Conservation (phyloP, 441 rosid genomes). For the Gossypium davidsonii region DNA sequence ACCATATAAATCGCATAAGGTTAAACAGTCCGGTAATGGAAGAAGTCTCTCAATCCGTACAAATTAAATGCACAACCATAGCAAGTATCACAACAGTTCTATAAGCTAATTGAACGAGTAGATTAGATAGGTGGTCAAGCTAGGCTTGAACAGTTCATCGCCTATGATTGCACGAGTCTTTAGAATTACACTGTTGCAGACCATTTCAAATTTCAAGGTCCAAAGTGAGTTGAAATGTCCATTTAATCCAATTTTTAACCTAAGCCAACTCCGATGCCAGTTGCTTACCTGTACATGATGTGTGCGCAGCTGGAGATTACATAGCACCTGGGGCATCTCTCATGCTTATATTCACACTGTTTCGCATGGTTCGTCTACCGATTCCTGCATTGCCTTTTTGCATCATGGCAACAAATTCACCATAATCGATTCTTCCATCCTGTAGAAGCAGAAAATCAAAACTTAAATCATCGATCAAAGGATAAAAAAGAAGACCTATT, state of each 20-base stretch:
- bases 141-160: not conserved
- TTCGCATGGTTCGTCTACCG: slow-evolving; percentile 89
- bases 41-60: not conserved
- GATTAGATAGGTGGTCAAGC: no score
- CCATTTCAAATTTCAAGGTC: not conserved
- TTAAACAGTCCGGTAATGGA: not conserved
- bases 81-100: not conserved
- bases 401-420: slow-evolving; percentile 98
- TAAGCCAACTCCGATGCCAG: no score
- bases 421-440: slow-evolving; percentile 96
- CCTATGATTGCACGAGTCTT: not conserved
- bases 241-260: not conserved
- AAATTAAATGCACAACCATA: not conserved
- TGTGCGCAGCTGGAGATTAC: slow-evolving; percentile 17
- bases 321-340: slow-evolving; percentile 57
- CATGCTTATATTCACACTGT: slow-evolving; percentile 87
- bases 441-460: slow-evolving; percentile 17
- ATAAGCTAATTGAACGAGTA: no score
- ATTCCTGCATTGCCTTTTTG: slow-evolving; percentile 89
- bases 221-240: not conserved
- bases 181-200: not conserved
- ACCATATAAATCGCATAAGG: not conserved
- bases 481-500: slow-evolving; percentile 1
- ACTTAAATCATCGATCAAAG: not conserved
- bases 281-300: slow-evolving; percentile 31